Conservation (phyloP, 164 flowering plant genomes). For the Macadamia tetraphylla region DNA sequence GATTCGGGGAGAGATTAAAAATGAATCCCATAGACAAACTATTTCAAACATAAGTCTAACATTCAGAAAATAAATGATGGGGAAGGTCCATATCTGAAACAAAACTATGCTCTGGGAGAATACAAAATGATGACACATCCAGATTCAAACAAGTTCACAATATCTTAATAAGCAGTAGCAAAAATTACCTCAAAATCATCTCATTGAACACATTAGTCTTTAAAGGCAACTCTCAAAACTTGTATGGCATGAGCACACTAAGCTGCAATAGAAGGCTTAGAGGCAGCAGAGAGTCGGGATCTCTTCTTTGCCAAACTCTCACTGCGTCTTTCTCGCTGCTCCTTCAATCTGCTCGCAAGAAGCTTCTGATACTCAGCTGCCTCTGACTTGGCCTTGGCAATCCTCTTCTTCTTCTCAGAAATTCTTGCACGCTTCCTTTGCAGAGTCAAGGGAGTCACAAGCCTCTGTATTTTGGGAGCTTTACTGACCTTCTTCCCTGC, state of each 20-base stretch:
- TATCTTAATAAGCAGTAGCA: neutral
- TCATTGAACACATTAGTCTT: too few relatives aligned
- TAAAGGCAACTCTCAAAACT: neutral
- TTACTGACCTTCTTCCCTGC: constrained; percentile 61
- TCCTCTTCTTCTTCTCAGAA: constrained; percentile 58
- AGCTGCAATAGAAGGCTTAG: constrained; percentile 52
- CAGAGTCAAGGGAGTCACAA: constrained; percentile 49
- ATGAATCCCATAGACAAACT: too few relatives aligned
- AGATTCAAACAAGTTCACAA: neutral
- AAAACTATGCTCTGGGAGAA: too few relatives aligned
- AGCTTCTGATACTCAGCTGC: constrained; percentile 71
- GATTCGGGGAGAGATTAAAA: too few relatives aligned
- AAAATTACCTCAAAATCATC: neutral
- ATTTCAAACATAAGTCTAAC: too few relatives aligned
- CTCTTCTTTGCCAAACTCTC: constrained; percentile 63
- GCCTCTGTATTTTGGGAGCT: constrained; percentile 63
- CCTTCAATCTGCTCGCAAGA: constrained; percentile 51
- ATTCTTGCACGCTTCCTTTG: constrained; percentile 52
- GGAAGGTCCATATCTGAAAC: too few relatives aligned
- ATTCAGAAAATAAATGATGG: too few relatives aligned
- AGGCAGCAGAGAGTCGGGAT: constrained; percentile 52
- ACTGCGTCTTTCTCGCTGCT: constrained; percentile 52
- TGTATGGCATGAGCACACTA: constrained; percentile 9
- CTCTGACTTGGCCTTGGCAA: constrained; percentile 54
- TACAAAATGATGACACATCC: too few relatives aligned